Evolutionary conservation across 176 grass and related monocot species (phyloP), one percentile per base, ranked within the genome.

Genomic region (Microstegium vimineum): DNA sequence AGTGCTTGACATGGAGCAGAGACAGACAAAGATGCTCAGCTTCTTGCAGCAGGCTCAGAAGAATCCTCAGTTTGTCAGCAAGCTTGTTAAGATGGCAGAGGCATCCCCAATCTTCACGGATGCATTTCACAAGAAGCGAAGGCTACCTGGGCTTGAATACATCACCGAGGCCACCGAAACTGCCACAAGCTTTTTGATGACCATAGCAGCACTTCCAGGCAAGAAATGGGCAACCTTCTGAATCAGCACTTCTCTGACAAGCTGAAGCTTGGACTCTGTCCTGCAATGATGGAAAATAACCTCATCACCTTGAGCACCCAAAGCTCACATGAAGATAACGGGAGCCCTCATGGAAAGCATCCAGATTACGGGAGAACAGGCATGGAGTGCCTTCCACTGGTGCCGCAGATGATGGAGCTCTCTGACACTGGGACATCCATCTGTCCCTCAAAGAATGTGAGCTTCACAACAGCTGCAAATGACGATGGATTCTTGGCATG

Each of bases 61-160:
- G 78, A 95, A 99, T 32, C 93, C 91, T 79, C 84, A 69, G 5
- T 93, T 99, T 74, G 87, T 94, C 75, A 75, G 86, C 8, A 99
- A 87, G 80, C 93, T 99, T 33, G n/a, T 92, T 77, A 99, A 99
- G 90, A 93, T 93, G 92, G 93, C 96, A 40, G 81, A 88, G 37
- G 15, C 79, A 37, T 86, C 89, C 22, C 73, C 84, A 8, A 36
- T 72, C 47, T 83, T 88, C 15, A 18, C 87, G 17, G 87, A 90
- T 52, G 75, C 69, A 26, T 82, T 92, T 71, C 75, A 91, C 71
- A 99, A 90, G 83, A 99, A 93, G 77, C 87, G 96, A 72, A 92
- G 91, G 67, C 76, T 99, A 45, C 87, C 96, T 25, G 82, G 74
- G 18, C 17, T 89, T 81, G 88, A 95, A 51, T 87, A 85, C 10